These are phyloP conservation scores for Pichia pseudocactophila DNA, from an alignment of 805 yeast genomes.

Conservation along the genomic window DNA sequence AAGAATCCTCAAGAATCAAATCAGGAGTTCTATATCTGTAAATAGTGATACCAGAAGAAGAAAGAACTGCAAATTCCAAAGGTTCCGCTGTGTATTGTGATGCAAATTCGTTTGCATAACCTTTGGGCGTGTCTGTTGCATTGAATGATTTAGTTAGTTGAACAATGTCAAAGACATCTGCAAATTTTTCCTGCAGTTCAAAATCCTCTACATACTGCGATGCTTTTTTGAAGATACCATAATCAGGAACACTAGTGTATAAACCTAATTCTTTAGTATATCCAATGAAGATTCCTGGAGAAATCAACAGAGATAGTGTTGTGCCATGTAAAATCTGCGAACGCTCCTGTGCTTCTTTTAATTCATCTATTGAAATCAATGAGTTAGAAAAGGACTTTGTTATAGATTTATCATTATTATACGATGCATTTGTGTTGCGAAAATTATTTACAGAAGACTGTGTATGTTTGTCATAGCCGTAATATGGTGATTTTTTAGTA, in stretches of 20 bases:
- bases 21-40: constrained; percentile 77
- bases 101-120: constrained; percentile 80
- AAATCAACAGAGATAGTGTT: constrained; percentile 49
- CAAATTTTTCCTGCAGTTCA: constrained; percentile 52
- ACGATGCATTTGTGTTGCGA: background rate
- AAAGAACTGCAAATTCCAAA: constrained; percentile 70
- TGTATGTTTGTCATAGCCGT: background rate
- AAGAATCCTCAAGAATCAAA: constrained; percentile 54
- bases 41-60: constrained; percentile 68
- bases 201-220: constrained; percentile 73
- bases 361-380: constrained; percentile 23
- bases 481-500: constrained; percentile 2
- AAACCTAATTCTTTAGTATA: constrained; percentile 42
- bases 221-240: constrained; percentile 70
- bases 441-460: constrained; percentile 1
- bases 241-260: constrained; percentile 75
- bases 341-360: constrained; percentile 48
- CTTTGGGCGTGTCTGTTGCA: constrained; percentile 67
- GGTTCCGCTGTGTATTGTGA: constrained; percentile 68
- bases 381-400: constrained; percentile 24
- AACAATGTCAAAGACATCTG: constrained; percentile 58
- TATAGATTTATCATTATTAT: constrained; percentile 12
- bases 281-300: constrained; percentile 83
- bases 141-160: constrained; percentile 62
- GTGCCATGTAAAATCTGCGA: constrained; percentile 49